Percentiles rank a stretch among this genome's conserved stretches.
Conservation (phyloP, 805 yeast species). For the Candida pseudofarinosa region DNA sequence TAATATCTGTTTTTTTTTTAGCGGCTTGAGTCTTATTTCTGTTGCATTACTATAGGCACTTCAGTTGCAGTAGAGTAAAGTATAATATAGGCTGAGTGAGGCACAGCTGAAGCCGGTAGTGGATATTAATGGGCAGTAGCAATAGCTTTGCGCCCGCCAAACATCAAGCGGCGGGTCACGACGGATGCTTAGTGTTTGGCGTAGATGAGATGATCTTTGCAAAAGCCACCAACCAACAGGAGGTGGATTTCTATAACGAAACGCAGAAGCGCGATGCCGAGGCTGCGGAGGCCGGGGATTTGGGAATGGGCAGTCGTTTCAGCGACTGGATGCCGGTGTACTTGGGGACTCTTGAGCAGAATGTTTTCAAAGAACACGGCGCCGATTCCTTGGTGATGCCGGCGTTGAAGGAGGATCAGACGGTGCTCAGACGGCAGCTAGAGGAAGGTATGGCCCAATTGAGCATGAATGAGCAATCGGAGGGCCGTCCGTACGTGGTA, state of each 20-base stretch:
- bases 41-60: neutral
- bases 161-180: slow-evolving; percentile 95
- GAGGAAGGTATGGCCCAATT: neutral
- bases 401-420: slow-evolving; percentile 9
- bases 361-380: slow-evolving; percentile 17
- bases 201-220: slow-evolving; percentile 65
- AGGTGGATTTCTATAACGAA: slow-evolving; percentile 67
- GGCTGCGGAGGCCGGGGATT: slow-evolving; percentile 13
- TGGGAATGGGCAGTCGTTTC: slow-evolving; percentile 28
- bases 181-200: slow-evolving; percentile 60
- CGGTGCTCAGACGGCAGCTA: neutral
- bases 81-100: neutral
- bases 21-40: neutral
- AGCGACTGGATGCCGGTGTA: slow-evolving; percentile 60
- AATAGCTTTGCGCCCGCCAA: slow-evolving; percentile 9
- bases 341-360: slow-evolving; percentile 55
- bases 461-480: neutral
- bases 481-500: slow-evolving; percentile 47
- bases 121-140: neutral
- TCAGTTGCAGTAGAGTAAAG: no score
- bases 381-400: slow-evolving; percentile 3
- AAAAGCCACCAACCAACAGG: slow-evolving; percentile 63
- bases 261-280: slow-evolving; percentile 14
- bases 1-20: neutral
- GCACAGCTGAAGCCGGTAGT: neutral